Conservation (phyloP, 164 flowering plant genomes). For the grape (Vitis vinifera) region ASM3070453v1 NC_081806.1:11449001-11449500, state of each 20-base stretch:
- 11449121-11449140: conserved; percentile 38
- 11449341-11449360: conserved; percentile 90
- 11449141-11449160: conserved; percentile 87
- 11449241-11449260: conserved; percentile 68
- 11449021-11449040: neutral
- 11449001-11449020: neutral
- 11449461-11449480: too few species aligned
- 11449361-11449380: conserved; percentile 93
- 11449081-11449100: neutral
- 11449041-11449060: neutral
- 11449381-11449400: conserved; percentile 76
- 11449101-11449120: neutral
- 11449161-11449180: conserved; percentile 84
- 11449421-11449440: too few species aligned
- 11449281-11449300: neutral
- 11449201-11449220: conserved; percentile 51
- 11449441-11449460: too few species aligned
- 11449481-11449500: too few species aligned
- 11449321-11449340: conserved; percentile 62
- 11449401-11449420: neutral
- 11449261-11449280: conserved; percentile 9
- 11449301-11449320: conserved; percentile 23
- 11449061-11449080: neutral
- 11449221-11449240: conserved; percentile 53
- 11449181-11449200: conserved; percentile 77